Evolutionary conservation across 768 basidiomycete species (phyloP), one percentile per base, ranked within the genome.

Genomic region (Mycena polygramma): DNA sequence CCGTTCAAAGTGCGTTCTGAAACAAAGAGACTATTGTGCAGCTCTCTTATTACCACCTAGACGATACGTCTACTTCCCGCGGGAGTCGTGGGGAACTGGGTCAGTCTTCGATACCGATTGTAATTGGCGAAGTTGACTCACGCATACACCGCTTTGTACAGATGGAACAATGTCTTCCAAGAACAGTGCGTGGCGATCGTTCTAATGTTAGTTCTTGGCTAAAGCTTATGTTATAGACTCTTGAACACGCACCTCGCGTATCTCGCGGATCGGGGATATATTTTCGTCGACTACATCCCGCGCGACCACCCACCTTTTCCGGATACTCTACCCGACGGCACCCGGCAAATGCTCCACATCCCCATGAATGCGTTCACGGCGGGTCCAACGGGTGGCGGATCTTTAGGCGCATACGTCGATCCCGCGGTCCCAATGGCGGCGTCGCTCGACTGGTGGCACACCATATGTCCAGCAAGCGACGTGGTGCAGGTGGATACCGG

Each of bases 321-420:
- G 19, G 71, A 72, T 36, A 65, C 45, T 8, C 66, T 68, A 1
- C 6, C 39, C 0, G 41, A 63, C 37, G 71, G 71, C 26, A 68
- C 61, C 6, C 54, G 71, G 2, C 45, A 68, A 35, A 36, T 54
- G 57, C 57, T 72, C 1, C 24, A 68, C 5, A 35, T 72, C 13
- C 66, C 71, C 0, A 68, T 72, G 58, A 72, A 72, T 61, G 71
- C 71, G 9, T 51, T 72, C 19, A 39, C 57, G n/a, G 45, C 66
- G 2, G 71, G 71, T 4, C 71, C 71, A 13, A 68, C 63, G 4
- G 71, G 49, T 22, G 66, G 71, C 7, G 71, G 71, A 1, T 45
- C 66, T 1, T 46, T 63, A 0, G 26, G n/a, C 39, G 26, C 2
- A 7, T 19, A 14, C 19, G 61, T 52, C 39, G 7, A 15, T 15